Conservation (phyloP, 2,329 filamentous ascomycete genomes). For the Alternaria novae-zelandiae region DNA sequence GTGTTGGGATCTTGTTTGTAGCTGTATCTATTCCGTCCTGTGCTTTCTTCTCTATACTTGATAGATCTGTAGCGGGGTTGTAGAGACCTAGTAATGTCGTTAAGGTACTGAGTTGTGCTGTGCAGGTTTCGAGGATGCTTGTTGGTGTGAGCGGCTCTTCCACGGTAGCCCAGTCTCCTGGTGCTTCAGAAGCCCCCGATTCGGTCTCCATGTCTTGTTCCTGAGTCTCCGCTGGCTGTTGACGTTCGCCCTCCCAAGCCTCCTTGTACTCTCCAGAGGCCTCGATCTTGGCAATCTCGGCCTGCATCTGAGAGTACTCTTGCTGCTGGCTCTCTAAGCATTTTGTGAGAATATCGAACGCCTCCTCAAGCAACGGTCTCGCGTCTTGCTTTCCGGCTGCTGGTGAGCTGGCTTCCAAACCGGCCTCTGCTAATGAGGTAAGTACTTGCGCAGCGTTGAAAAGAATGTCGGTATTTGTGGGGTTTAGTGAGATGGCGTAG, state of each 20-base stretch:
- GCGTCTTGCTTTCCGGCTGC: conserved; percentile 53
- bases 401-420: conserved; percentile 59
- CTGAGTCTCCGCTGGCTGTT: conserved; percentile 7
- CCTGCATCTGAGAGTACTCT: conserved; percentile 52
- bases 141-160: conserved; percentile 69
- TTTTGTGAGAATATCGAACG: conserved; percentile 64
- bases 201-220: conserved; percentile 34
- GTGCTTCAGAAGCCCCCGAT: conserved; percentile 36
- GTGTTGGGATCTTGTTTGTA: conserved; percentile 60
- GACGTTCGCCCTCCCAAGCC: conserved; percentile 22
- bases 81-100: conserved; percentile 57
- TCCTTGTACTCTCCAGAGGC: conserved; percentile 30
- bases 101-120: conserved; percentile 64
- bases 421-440: conserved; percentile 67
- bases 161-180: conserved; percentile 71
- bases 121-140: conserved; percentile 70
- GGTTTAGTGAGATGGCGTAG: conserved; percentile 64
- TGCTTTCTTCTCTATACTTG: conserved; percentile 63
- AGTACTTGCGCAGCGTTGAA: conserved; percentile 77
- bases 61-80: conserved; percentile 51
- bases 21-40: conserved; percentile 62
- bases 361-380: conserved; percentile 64
- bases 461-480: conserved; percentile 69
- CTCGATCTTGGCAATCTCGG: conserved; percentile 40
- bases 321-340: conserved; percentile 55